Percentiles rank a stretch among this genome's conserved stretches.
These are phyloP conservation scores for Bruguiera sexangula DNA, from an alignment of 345 rosid genomes.

Conservation along the genomic window DNA sequence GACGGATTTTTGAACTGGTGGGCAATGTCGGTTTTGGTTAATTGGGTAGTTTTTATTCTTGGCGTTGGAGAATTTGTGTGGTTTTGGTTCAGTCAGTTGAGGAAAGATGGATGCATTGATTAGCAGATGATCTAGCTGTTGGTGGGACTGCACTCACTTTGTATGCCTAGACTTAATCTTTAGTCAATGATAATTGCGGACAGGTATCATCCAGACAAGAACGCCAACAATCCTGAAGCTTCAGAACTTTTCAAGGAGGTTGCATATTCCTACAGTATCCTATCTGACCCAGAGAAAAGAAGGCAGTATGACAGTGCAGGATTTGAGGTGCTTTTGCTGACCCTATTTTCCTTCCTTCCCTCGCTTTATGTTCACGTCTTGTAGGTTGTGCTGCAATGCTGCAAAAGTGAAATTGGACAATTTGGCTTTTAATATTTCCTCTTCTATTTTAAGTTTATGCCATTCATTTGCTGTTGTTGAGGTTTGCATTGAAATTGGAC, in stretches of 20 bases:
- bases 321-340: slow-evolving; percentile 62
- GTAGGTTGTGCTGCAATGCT: background rate
- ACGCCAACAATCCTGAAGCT: slow-evolving; percentile 91
- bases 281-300: slow-evolving; percentile 97
- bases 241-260: slow-evolving; percentile 95
- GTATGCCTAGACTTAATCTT: background rate
- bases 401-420: too few relatives aligned
- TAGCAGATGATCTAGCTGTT: background rate
- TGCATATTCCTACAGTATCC: slow-evolving; percentile 94
- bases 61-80: background rate
- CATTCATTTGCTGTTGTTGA: background rate
- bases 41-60: background rate
- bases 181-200: slow-evolving; percentile 8
- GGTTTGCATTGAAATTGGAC: background rate
- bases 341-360: background rate
- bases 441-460: too few relatives aligned
- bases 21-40: slow-evolving; percentile 3
- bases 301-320: slow-evolving; percentile 96
- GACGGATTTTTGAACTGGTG: slow-evolving; percentile 1
- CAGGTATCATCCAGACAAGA: slow-evolving; percentile 99
- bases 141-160: background rate
- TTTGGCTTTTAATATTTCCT: too few relatives aligned
- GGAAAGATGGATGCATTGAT: too few relatives aligned
- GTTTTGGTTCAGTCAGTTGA: too few relatives aligned
- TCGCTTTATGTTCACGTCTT: background rate